A percentile compares a stretch with the other conserved stretches of the same genome.
Conservation (phyloP, 345 rosid genomes). For the Gossypium sturtianum region DNA sequence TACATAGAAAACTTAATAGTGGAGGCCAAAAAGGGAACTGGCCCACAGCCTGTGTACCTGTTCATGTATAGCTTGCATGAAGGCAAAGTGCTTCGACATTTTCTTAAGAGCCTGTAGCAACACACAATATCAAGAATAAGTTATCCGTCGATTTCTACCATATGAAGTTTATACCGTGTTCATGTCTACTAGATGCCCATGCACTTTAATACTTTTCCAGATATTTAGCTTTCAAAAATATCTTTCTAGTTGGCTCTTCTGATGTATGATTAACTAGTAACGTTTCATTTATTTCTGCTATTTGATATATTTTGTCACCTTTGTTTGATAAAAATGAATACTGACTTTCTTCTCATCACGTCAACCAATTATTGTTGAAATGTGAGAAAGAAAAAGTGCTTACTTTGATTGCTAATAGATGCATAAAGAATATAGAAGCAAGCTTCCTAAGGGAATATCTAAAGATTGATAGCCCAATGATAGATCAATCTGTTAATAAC, state of each 20-base stretch:
- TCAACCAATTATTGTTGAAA: not conserved
- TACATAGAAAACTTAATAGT: not conserved
- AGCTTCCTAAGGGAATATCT: not conserved
- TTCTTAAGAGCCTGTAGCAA: constrained; percentile 53
- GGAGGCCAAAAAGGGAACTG: not conserved
- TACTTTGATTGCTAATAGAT: not conserved
- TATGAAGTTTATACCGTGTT: not conserved
- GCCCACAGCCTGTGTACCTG: constrained; percentile 28
- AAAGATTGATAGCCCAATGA: not conserved
- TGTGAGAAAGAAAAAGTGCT: not conserved
- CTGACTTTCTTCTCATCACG: not conserved
- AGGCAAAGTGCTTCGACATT: constrained; percentile 64
- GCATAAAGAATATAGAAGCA: not conserved
- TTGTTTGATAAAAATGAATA: not conserved
- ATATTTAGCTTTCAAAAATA: not conserved
- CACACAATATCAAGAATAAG: constrained; percentile 15
- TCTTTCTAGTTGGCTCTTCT: not conserved
- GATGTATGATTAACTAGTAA: not conserved
- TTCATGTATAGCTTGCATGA: constrained; percentile 68
- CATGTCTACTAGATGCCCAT: not conserved
- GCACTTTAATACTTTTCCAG: not conserved
- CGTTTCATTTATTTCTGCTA: not conserved
- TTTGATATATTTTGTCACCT: not conserved
- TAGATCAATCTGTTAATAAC: not conserved
- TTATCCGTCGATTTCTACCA: constrained; percentile 1